Percentiles rank a stretch among this genome's conserved stretches.
Evolutionary conservation across 2,329 filamentous ascomycete species (phyloP).

Genomic region (Colletotrichum truncatum): DNA sequence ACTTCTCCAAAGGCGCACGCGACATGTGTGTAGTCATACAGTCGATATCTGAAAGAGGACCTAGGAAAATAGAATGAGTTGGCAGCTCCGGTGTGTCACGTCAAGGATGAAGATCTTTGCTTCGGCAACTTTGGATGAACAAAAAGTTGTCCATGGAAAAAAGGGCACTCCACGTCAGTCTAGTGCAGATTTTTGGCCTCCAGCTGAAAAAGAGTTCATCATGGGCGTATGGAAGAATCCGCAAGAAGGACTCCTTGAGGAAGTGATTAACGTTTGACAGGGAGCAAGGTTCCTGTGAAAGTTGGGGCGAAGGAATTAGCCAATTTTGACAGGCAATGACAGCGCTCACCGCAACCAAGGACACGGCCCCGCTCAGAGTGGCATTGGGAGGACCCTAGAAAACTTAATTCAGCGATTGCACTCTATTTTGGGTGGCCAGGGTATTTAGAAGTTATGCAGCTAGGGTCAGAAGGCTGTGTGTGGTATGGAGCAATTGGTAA

Average conservation of each 20-base stretch:
- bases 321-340: slow-evolving; percentile 6
- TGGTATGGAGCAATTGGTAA: no score
- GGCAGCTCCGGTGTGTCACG: no score
- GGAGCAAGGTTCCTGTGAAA: neutral
- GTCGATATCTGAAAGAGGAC: no score
- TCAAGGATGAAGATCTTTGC: no score
- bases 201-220: neutral
- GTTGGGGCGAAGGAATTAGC: neutral
- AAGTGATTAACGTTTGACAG: slow-evolving; percentile 8
- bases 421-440: neutral
- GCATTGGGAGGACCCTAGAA: neutral
- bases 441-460: neutral
- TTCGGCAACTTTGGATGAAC: no score
- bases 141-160: no score
- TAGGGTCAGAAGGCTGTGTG: no score
- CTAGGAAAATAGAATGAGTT: no score
- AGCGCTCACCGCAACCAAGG: neutral
- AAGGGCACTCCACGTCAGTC: neutral
- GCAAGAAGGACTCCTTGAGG: slow-evolving; percentile 1
- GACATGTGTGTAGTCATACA: no score
- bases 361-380: neutral
- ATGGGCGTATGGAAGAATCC: slow-evolving; percentile 2
- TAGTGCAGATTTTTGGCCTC: neutral
- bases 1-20: no score
- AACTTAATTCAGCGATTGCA: neutral